Conservation (phyloP, 1,284 basidiomycete genomes). For the Leccinum cinnamomeum region DNA sequence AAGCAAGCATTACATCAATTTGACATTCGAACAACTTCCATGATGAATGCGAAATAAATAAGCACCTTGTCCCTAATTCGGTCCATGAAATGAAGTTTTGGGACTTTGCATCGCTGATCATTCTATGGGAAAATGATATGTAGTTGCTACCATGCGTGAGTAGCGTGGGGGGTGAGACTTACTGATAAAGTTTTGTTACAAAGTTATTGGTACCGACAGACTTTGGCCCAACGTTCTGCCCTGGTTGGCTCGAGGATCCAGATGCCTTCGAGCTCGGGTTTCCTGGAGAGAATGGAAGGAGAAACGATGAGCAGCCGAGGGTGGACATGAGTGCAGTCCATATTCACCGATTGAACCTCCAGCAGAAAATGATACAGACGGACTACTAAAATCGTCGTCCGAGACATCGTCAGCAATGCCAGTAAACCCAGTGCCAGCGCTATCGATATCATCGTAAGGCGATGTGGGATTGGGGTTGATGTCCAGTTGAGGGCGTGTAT, state of each 20-base stretch:
- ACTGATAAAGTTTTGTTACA: constrained; percentile 82
- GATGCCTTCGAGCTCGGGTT: constrained; percentile 15
- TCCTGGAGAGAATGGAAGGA: constrained; percentile 4
- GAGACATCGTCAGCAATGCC: constrained; percentile 26
- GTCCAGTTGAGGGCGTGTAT: constrained; percentile 20
- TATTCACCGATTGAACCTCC: constrained; percentile 15
- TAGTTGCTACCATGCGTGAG: background rate
- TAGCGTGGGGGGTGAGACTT: constrained; percentile 31
- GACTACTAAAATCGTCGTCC: constrained; percentile 30
- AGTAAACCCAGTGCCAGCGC: constrained; percentile 11
- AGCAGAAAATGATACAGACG: constrained; percentile 19
- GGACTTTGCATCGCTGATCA: constrained; percentile 80
- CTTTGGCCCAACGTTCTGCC: constrained; percentile 51
- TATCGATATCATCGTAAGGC: constrained; percentile 32
- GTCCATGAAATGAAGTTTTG: constrained; percentile 79
- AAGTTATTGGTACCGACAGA: constrained; percentile 77
- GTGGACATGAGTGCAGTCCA: background rate
- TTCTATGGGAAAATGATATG: constrained; percentile 42
- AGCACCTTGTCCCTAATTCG: constrained; percentile 66
- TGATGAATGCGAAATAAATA: background rate
- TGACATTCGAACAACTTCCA: background rate
- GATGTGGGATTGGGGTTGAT: constrained; percentile 24
- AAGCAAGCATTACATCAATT: background rate
- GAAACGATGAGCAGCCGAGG: background rate
- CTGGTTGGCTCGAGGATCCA: constrained; percentile 19